Conservation (phyloP, 2,329 filamentous ascomycete species). For the Aspergillus ochraceoroseus region DNA sequence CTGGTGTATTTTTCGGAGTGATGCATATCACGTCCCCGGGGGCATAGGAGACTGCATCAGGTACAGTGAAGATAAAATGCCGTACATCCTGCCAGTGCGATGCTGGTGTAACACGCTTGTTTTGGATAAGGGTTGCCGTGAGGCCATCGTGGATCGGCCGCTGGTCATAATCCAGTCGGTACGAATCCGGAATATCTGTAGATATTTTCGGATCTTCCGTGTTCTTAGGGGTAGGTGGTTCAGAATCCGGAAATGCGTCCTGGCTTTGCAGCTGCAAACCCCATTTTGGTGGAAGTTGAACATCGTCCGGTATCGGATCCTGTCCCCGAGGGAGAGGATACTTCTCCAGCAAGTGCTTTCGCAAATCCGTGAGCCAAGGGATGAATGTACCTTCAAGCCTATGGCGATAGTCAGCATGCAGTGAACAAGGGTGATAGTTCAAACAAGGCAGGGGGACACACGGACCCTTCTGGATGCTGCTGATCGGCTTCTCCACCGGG, state of each 20-base stretch:
- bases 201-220: conserved; percentile 7
- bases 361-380: conserved; percentile 68
- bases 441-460: conserved; percentile 15
- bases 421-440: background rate
- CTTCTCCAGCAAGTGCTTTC: conserved; percentile 59
- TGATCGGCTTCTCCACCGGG: conserved; percentile 84
- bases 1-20: conserved; percentile 79
- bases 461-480: conserved; percentile 83
- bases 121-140: conserved; percentile 57
- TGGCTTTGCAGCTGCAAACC: conserved; percentile 39
- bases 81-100: conserved; percentile 94
- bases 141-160: conserved; percentile 57
- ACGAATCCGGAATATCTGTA: conserved; percentile 22
- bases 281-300: conserved; percentile 72
- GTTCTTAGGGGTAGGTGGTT: background rate
- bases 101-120: conserved; percentile 66
- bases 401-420: background rate
- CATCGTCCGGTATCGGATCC: conserved; percentile 66
- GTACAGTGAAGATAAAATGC: conserved; percentile 58
- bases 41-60: conserved; percentile 46
- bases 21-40: conserved; percentile 79
- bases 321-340: conserved; percentile 66
- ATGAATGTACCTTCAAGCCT: conserved; percentile 79
- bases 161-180: conserved; percentile 39
- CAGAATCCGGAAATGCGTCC: conserved; percentile 1